Evolutionary conservation across 2,329 filamentous ascomycete genomes (phyloP), one percentile per base, ranked within the genome.

Genomic region (Rutstroemia sp.): DNA sequence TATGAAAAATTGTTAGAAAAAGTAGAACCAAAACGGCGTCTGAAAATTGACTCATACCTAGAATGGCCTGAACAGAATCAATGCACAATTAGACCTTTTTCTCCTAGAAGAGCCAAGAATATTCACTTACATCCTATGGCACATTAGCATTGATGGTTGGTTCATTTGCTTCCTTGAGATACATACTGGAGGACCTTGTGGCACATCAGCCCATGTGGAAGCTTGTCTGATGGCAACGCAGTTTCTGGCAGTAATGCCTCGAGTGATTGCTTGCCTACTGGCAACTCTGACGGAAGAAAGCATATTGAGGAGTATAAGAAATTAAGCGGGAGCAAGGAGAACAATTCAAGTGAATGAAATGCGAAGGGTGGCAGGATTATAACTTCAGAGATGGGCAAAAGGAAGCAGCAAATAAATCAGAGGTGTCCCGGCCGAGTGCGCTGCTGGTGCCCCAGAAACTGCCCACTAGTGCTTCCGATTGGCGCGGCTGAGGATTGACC

Each of bases 111-210:
- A 27, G 19, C 23, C 30, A 46, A 36, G 45, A 54, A n/a, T 48
- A 49, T 56, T 40, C 47, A 63, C 67, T 71, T 66, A 71, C 71
- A 67, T 71, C 71, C 71, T 69, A 63, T 61, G 57, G 23, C 12
- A 5, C 14, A 36, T 61, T 55, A 56, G 56, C 54, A 45, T 44
- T 44, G 14, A 56, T n/a, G 7, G 7, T 25, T 25, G 19, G 10
- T 38, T 27, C 46, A 54, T 46, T 54, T 14, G 57, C 39, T 54
- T 61, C 16, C 19, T 10, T 21, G 12, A 30, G 21, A 54, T 49
- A 82, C 88, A 75, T 83, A 94, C 91, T 71, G 92, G 92, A 82
- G 92, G 92, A 63, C 92, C 92, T 76, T 96, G 89, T 65, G 89
- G 87, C 56, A 97, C 90, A 69, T 88, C 87, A 70, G 89, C 83